A percentile compares a stretch with the other conserved stretches of the same genome.
Evolutionary conservation across 331 rosid genomes (phyloP).

Genomic region (Phaseolus coccineus): DNA sequence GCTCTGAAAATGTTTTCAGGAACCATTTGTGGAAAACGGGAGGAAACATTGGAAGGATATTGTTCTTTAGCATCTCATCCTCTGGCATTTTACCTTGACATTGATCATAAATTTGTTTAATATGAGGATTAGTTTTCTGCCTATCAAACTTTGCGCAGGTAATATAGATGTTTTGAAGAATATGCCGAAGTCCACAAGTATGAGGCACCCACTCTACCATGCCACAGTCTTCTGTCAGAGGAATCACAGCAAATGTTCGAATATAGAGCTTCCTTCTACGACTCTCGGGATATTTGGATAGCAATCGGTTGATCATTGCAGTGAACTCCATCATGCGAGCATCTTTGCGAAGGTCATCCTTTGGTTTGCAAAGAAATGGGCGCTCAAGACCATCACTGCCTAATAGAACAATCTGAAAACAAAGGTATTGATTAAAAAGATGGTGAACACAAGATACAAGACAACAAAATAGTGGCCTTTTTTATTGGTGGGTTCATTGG

Average conservation of each 20-base stretch:
- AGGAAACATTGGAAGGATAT: conserved; percentile 96
- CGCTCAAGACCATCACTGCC: conserved; percentile 95
- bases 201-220: conserved; percentile 99
- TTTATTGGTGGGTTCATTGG: conserved; percentile 10
- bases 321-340: conserved; percentile 99
- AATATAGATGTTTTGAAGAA: conserved; percentile 87
- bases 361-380: conserved; percentile 94
- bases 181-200: conserved; percentile 91
- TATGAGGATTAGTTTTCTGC: conserved; percentile 87
- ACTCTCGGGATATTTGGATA: conserved; percentile 96
- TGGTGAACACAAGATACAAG: conserved; percentile 18
- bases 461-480: conserved; percentile 36
- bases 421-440: conserved; percentile 44
- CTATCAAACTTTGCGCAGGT: conserved; percentile 87
- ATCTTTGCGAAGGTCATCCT: conserved; percentile 98
- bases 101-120: conserved; percentile 89
- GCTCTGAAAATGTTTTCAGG: conserved; percentile 93
- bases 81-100: conserved; percentile 86
- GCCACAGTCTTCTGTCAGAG: conserved; percentile 98
- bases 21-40: conserved; percentile 96
- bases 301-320: conserved; percentile 86
- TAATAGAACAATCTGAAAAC: conserved; percentile 76
- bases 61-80: conserved; percentile 82
- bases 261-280: conserved; percentile 93
- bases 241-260: conserved; percentile 95